Evolutionary conservation across 345 rosid species (phyloP).

Genomic region (Eucalyptus pumila): DNA sequence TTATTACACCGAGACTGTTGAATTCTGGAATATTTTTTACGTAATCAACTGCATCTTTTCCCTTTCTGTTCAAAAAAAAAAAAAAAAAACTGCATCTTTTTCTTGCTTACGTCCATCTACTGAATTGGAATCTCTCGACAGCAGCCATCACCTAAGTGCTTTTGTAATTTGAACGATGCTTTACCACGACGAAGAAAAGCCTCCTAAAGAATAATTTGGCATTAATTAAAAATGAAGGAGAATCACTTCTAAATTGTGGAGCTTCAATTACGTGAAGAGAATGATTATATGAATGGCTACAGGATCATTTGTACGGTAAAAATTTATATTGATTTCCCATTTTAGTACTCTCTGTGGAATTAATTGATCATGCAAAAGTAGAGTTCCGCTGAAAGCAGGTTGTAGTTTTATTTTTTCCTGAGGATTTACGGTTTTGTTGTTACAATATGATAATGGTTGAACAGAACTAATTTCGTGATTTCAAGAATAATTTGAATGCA

Average conservation of each 20-base stretch:
- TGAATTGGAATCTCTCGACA: neutral
- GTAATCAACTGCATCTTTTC: too few species aligned
- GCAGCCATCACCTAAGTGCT: neutral
- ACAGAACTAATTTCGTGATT: neutral
- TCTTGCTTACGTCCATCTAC: neutral
- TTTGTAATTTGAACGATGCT: neutral
- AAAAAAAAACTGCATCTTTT: neutral
- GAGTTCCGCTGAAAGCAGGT: too few species aligned
- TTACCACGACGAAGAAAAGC: neutral
- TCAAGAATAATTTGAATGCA: neutral
- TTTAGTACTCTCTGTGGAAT: neutral
- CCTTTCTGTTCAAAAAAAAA: too few species aligned
- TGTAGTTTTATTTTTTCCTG: neutral
- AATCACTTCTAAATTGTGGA: neutral
- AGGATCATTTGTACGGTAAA: neutral
- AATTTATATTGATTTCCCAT: neutral
- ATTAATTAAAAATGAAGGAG: neutral
- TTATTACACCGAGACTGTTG: neutral
- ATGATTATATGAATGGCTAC: neutral
- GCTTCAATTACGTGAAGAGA: neutral
- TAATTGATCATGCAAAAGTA: too few species aligned
- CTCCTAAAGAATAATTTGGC: neutral
- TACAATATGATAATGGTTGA: neutral
- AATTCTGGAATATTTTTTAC: neutral
- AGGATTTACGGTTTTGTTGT: neutral